These are phyloP conservation scores for Starmera amethionina DNA, from an alignment of 805 yeast genomes.

Conservation along the genomic window DNA sequence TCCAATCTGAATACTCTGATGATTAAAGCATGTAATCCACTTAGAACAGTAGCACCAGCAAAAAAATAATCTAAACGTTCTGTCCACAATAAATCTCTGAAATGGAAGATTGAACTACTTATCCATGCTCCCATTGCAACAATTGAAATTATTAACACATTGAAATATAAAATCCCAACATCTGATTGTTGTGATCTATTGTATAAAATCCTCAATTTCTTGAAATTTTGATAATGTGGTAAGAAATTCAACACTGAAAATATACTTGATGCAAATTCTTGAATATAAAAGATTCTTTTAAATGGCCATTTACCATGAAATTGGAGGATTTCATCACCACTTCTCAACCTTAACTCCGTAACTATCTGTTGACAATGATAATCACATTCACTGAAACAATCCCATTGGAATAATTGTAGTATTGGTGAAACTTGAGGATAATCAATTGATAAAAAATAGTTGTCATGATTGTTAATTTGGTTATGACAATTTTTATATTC, in stretches of 20 bases:
- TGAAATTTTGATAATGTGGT: slow-evolving; percentile 48
- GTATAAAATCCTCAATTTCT: slow-evolving; percentile 15
- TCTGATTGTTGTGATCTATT: not conserved
- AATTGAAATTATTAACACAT: slow-evolving; percentile 39
- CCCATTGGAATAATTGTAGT: slow-evolving; percentile 53
- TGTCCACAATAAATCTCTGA: slow-evolving; percentile 70
- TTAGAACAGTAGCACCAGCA: slow-evolving; percentile 81
- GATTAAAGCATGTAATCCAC: slow-evolving; percentile 64
- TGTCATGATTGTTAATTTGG: not conserved
- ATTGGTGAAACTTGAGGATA: slow-evolving; percentile 1
- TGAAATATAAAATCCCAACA: slow-evolving; percentile 14
- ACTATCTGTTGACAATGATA: slow-evolving; percentile 82
- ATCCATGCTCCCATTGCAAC: slow-evolving; percentile 84
- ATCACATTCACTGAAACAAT: slow-evolving; percentile 76
- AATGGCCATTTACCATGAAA: slow-evolving; percentile 99
- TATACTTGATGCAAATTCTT: slow-evolving; percentile 71
- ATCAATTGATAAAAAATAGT: not conserved
- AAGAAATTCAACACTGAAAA: slow-evolving; percentile 67
- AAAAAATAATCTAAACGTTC: slow-evolving; percentile 86
- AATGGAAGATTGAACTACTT: slow-evolving; percentile 77
- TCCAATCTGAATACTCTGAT: slow-evolving; percentile 56
- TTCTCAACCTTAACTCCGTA: slow-evolving; percentile 40
- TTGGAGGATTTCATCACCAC: slow-evolving; percentile 55
- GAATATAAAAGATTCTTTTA: slow-evolving; percentile 62
- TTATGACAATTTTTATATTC: slow-evolving; percentile 1